phyloP scores from a whole-genome alignment of 2,329 filamentous ascomycete species.

The Raffaelea arxii region DNA sequence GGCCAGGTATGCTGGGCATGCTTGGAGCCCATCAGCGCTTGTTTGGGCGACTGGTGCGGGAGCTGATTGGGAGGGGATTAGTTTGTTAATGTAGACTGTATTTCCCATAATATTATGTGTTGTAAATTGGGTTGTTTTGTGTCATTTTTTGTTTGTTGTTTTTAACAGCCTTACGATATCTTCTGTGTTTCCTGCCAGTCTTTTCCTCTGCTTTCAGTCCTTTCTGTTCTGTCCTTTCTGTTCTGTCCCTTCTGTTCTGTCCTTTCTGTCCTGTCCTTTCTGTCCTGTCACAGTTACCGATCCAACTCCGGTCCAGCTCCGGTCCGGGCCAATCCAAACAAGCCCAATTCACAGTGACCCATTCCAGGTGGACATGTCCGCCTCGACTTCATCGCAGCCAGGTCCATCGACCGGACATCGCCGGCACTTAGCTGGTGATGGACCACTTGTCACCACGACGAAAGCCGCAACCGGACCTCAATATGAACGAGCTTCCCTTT shows the following conservation, averaged over 20 bases:
- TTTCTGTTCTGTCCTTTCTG: not conserved
- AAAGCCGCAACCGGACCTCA: too few species aligned
- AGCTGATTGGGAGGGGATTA: conserved; percentile 6
- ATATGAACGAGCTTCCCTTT: too few species aligned
- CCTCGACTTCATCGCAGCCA: not conserved
- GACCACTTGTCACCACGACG: too few species aligned
- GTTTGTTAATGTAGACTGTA: too few species aligned
- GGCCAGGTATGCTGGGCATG: conserved; percentile 12
- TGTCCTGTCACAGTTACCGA: not conserved
- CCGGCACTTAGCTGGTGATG: conserved; percentile 5
- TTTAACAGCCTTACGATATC: too few species aligned
- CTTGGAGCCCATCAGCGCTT: conserved; percentile 9
- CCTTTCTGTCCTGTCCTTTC: not conserved
- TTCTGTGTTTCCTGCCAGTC: too few species aligned
- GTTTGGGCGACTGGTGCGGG: conserved; percentile 4
- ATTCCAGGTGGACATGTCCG: too few species aligned
- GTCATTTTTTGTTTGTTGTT: too few species aligned
- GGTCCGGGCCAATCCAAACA: too few species aligned
- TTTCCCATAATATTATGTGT: too few species aligned
- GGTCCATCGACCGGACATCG: not conserved
- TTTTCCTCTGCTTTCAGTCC: not conserved
- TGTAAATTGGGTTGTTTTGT: too few species aligned
- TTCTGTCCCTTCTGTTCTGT: not conserved
- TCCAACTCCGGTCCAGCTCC: not conserved
- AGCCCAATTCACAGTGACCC: too few species aligned